Conservation (phyloP, 805 yeast species). For the Helenozyma rhizophorensis region DNA sequence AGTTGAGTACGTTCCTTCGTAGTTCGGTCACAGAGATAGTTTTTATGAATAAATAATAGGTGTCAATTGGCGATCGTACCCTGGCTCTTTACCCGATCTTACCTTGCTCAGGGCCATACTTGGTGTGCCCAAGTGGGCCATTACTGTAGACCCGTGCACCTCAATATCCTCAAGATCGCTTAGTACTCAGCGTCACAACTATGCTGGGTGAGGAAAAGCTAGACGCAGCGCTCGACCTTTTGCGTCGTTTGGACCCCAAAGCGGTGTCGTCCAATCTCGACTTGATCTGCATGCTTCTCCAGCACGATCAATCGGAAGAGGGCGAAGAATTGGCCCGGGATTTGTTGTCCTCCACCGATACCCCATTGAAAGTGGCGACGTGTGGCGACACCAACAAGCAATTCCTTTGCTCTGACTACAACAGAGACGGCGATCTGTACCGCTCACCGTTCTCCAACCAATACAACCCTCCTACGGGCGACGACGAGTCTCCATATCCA, state of each 20-base stretch:
- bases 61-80: too few relatives aligned
- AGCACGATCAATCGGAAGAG: constrained; percentile 19
- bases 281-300: constrained; percentile 45
- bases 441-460: constrained; percentile 88
- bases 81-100: too few relatives aligned
- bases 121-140: too few relatives aligned
- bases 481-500: constrained; percentile 64
- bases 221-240: constrained; percentile 75
- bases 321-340: constrained; percentile 73
- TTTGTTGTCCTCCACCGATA: constrained; percentile 78
- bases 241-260: constrained; percentile 72
- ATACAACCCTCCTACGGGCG: constrained; percentile 49
- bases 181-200: neutral
- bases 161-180: neutral
- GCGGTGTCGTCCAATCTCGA: constrained; percentile 43
- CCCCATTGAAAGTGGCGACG: constrained; percentile 57
- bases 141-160: constrained; percentile 7
- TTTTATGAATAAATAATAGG: too few relatives aligned
- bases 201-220: constrained; percentile 45
- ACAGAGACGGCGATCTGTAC: constrained; percentile 89
- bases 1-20: constrained; percentile 21
- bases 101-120: too few relatives aligned
- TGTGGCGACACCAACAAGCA: constrained; percentile 58
- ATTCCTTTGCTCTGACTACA: constrained; percentile 86
- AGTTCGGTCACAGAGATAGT: too few relatives aligned